These are phyloP conservation scores for Microcyclospora pomicola DNA, from an alignment of 2,329 filamentous ascomycete species.

Conservation along the genomic window DNA sequence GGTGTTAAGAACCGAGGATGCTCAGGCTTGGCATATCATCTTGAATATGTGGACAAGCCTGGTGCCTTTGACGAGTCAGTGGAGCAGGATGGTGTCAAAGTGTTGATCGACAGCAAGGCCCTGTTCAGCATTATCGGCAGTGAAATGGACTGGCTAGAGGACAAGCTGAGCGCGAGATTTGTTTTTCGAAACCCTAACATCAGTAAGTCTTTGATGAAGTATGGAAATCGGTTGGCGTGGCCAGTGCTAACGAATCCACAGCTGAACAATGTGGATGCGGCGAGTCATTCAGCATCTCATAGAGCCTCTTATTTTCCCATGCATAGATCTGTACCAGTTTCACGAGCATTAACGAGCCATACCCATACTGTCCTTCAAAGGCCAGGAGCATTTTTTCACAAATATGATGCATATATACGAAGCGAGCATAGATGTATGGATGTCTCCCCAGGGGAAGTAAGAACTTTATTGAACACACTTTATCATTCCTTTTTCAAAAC, in stretches of 20 bases:
- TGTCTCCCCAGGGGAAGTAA: too few species aligned
- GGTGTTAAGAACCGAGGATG: conserved; percentile 90
- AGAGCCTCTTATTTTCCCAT: too few species aligned
- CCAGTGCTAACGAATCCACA: conserved; percentile 27
- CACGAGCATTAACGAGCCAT: too few species aligned
- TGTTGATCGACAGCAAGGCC: conserved; percentile 93
- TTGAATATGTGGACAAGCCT: conserved; percentile 90
- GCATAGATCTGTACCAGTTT: too few species aligned
- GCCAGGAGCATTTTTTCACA: too few species aligned
- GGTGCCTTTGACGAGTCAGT: conserved; percentile 81
- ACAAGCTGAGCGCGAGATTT: conserved; percentile 83
- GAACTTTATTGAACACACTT: too few species aligned
- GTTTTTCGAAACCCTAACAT: conserved; percentile 97
- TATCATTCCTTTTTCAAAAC: conserved; percentile 24
- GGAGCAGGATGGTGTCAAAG: conserved; percentile 90
- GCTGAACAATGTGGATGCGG: conserved; percentile 94
- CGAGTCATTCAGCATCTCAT: conserved; percentile 65
- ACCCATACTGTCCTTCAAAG: too few species aligned
- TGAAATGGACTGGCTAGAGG: conserved; percentile 98
- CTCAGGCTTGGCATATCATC: conserved; percentile 80
- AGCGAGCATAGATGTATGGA: too few species aligned
- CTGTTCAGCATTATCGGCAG: conserved; percentile 96
- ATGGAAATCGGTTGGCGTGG: not conserved
- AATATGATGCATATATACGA: too few species aligned
- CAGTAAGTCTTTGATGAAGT: conserved; percentile 48